Percentiles rank a stretch among this genome's conserved stretches.
Conservation (phyloP, 192 early-diverging fungal species). For the Lobosporangium transversale region DNA sequence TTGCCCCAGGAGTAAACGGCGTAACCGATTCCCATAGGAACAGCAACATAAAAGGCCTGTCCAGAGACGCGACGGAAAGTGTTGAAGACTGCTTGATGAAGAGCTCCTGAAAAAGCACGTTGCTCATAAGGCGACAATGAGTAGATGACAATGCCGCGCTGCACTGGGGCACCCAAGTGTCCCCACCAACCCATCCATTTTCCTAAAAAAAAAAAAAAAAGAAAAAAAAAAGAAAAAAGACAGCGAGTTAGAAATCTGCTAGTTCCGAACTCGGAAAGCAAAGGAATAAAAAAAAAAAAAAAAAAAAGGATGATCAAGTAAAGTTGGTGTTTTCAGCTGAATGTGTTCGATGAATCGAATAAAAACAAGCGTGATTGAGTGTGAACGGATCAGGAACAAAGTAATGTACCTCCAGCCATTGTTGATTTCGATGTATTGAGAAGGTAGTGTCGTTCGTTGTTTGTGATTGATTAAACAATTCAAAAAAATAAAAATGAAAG, state of each 20-base stretch:
- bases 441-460: too few species aligned
- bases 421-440: too few species aligned
- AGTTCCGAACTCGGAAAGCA: not conserved
- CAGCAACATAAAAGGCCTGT: constrained; percentile 66
- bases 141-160: constrained; percentile 69
- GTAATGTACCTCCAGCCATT: too few species aligned
- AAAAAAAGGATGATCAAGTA: not conserved
- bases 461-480: too few species aligned
- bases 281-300: constrained; percentile 6
- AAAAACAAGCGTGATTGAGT: not conserved
- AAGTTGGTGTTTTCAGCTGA: constrained; percentile 1
- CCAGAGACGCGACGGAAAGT: constrained; percentile 63
- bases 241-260: not conserved
- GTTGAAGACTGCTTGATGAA: constrained; percentile 70
- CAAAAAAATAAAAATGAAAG: too few species aligned
- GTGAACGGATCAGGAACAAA: not conserved
- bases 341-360: not conserved
- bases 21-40: constrained; percentile 60
- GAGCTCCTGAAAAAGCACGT: constrained; percentile 67
- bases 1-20: constrained; percentile 59
- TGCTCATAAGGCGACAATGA: constrained; percentile 70
- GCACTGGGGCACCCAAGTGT: constrained; percentile 65
- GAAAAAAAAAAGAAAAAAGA: not conserved
- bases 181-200: constrained; percentile 66
- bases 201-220: constrained; percentile 12